Base-by-base conservation (phyloP, 1,139 yeast species). In the Blastobotrys petasosporus region DNA sequence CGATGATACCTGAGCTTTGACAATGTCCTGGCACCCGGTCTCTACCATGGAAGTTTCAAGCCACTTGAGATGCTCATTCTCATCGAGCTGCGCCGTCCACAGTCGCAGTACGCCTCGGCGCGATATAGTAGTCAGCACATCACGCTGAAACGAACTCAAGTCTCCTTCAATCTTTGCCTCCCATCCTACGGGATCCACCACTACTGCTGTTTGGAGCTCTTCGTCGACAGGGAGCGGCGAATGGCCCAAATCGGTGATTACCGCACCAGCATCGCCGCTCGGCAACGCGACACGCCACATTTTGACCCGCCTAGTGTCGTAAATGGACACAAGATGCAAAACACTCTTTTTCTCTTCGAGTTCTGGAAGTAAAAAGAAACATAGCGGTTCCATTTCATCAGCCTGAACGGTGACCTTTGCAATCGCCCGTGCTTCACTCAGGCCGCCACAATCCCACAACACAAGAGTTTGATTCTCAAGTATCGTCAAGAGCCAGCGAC, bases 121-220 rank as follows among this genome's bases (percentile, higher is more conserved):
- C 13, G 83, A 77, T 5, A 84, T 77, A 0, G 80, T 70, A 0
- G 88, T 75, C 9, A 87, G 60, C 6, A 85, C 71, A 51, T 73
- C 77, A 48, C 79, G 67, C 49, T 67, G 77, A 40, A 54, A 62
- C 8, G 53, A 46, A 53, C 61, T 72, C 45, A 64, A 67, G 49
- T 61, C 63, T 59, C 41, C 66, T 63, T 39, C 73, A 56, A 60
- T 54, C 2, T 65, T 62, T 4, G 65, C 64, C 4, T 53, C 65
- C 73, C 75, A 73, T 13, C 83, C 83, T 3, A 79, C 84, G 0
- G 85, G 84, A 57, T 86, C 92, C 15, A 85, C 79, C 0, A 79
- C 70, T 1, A 82, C 73, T 6, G 83, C 76, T 17, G 68, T 63
- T 51, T 73, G 73, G 2, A 81, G 63, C 0, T 61, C 61, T 4